Conservation (phyloP, 2,329 filamentous ascomycete species). For the Talaromyces verruculosus region DNA sequence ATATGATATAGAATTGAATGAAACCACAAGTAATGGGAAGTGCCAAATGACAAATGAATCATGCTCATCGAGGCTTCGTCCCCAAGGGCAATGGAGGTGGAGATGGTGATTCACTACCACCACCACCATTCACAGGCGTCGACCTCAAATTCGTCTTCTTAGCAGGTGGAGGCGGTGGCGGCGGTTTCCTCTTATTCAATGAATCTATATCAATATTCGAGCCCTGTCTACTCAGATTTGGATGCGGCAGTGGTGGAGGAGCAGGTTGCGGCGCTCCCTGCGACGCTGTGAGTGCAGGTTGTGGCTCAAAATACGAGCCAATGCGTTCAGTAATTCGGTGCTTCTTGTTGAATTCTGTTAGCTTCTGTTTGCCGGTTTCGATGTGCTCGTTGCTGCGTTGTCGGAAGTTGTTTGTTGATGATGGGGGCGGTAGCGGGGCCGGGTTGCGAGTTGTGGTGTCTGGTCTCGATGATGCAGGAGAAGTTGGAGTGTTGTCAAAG, state of each 20-base stretch:
- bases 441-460: slow-evolving; percentile 55
- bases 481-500: slow-evolving; percentile 25
- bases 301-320: slow-evolving; percentile 49
- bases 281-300: slow-evolving; percentile 29
- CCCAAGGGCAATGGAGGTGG: slow-evolving; percentile 59
- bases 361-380: slow-evolving; percentile 58
- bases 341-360: slow-evolving; percentile 60
- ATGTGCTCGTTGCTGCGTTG: slow-evolving; percentile 70
- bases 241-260: slow-evolving; percentile 29
- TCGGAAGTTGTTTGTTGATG: slow-evolving; percentile 64
- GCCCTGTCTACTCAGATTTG: slow-evolving; percentile 26
- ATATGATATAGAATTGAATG: neutral
- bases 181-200: slow-evolving; percentile 50
- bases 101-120: slow-evolving; percentile 23
- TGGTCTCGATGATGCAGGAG: slow-evolving; percentile 56
- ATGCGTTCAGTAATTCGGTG: slow-evolving; percentile 57
- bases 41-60: neutral
- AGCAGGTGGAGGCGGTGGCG: slow-evolving; percentile 58
- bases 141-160: slow-evolving; percentile 55
- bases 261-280: slow-evolving; percentile 24
- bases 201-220: slow-evolving; percentile 34
- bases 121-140: slow-evolving; percentile 31
- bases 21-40: neutral
- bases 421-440: slow-evolving; percentile 55
- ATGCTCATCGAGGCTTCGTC: slow-evolving; percentile 52